These are phyloP conservation scores for Curvularia spicifera DNA, from an alignment of 2,329 filamentous ascomycete species.

Conservation along the genomic window DNA sequence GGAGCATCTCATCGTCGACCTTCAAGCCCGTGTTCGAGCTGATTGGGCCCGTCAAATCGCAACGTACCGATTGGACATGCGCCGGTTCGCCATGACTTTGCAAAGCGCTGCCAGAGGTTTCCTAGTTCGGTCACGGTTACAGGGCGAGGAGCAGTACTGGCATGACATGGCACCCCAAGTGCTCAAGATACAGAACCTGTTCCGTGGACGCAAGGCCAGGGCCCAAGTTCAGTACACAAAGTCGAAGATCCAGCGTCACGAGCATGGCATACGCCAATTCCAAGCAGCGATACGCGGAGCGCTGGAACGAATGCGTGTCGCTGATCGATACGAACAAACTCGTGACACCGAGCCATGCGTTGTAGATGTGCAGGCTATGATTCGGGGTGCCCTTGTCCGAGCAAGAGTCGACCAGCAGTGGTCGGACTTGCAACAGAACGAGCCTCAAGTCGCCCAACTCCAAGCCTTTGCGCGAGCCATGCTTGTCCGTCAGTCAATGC, in stretches of 20 bases:
- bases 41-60: slow-evolving; percentile 85
- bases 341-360: slow-evolving; percentile 67
- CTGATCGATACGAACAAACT: slow-evolving; percentile 64
- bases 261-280: slow-evolving; percentile 56
- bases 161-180: slow-evolving; percentile 74
- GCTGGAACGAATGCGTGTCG: slow-evolving; percentile 51
- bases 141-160: slow-evolving; percentile 70
- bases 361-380: slow-evolving; percentile 59
- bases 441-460: slow-evolving; percentile 53
- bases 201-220: slow-evolving; percentile 68
- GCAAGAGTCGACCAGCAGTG: slow-evolving; percentile 57
- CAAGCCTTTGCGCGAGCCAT: slow-evolving; percentile 54
- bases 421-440: slow-evolving; percentile 53
- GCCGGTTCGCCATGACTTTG: slow-evolving; percentile 75
- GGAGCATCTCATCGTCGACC: slow-evolving; percentile 76
- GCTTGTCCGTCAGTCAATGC: slow-evolving; percentile 48
- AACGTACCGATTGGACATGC: slow-evolving; percentile 83
- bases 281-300: slow-evolving; percentile 64
- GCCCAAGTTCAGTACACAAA: slow-evolving; percentile 56
- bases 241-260: slow-evolving; percentile 55
- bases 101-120: slow-evolving; percentile 82
- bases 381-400: slow-evolving; percentile 71
- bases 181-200: slow-evolving; percentile 79
- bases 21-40: slow-evolving; percentile 86
- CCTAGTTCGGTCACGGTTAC: slow-evolving; percentile 69